These are phyloP conservation scores for Zea luxurians DNA, from an alignment of 176 grass and related monocot species.

Conservation along the genomic window DNA sequence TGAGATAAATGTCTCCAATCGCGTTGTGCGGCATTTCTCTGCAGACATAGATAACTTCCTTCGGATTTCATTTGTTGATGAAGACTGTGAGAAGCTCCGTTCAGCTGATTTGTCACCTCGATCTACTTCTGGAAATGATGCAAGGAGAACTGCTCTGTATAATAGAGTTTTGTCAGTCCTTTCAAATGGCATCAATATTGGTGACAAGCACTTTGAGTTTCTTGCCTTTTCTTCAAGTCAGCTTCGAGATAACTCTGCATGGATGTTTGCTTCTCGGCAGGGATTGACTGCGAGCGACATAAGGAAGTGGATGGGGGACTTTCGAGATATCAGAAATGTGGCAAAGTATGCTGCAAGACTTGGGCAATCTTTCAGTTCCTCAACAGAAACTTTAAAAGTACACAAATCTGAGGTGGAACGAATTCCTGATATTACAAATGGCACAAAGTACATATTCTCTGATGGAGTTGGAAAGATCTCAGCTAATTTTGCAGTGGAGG, in stretches of 20 bases:
- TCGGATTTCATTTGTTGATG: slow-evolving; percentile 87
- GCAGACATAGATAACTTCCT: slow-evolving; percentile 72
- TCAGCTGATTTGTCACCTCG: slow-evolving; percentile 72
- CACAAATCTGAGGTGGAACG: slow-evolving; percentile 45
- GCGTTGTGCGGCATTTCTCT: slow-evolving; percentile 61
- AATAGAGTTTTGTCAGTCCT: slow-evolving; percentile 68
- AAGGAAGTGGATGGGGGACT: slow-evolving; percentile 85
- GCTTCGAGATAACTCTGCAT: slow-evolving; percentile 86
- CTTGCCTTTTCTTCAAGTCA: slow-evolving; percentile 97
- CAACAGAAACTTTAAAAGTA: slow-evolving; percentile 77
- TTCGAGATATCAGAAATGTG: slow-evolving; percentile 72
- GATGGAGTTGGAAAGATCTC: slow-evolving; percentile 96
- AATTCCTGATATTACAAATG: slow-evolving; percentile 69
- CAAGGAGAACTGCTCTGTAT: slow-evolving; percentile 58
- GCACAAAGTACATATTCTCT: slow-evolving; percentile 66
- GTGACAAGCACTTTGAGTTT: slow-evolving; percentile 82
- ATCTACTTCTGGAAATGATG: slow-evolving; percentile 31
- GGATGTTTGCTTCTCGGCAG: slow-evolving; percentile 79
- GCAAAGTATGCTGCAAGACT: slow-evolving; percentile 95
- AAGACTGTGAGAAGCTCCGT: slow-evolving; percentile 74
- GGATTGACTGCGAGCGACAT: slow-evolving; percentile 60
- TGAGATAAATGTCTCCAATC: slow-evolving; percentile 93
- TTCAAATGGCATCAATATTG: slow-evolving; percentile 71
- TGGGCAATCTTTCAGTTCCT: slow-evolving; percentile 88
- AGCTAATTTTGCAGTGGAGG: slow-evolving; percentile 61